Conservation (phyloP, 371 early-diverging fungal genomes). For the Lichtheimia ornata region DNA sequence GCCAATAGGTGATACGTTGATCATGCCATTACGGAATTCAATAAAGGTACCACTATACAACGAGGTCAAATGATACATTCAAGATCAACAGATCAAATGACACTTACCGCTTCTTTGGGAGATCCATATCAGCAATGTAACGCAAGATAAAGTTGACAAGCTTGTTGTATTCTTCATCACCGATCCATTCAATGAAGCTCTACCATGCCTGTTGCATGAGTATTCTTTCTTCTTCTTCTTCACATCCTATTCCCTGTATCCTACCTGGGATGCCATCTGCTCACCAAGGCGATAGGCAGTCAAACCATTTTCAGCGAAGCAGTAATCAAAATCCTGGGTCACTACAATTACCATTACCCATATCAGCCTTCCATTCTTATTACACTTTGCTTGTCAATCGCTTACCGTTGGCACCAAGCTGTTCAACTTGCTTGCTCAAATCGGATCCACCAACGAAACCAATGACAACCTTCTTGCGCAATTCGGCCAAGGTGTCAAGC, state of each 20-base stretch:
- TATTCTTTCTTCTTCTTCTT: not conserved
- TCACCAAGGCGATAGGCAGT: conserved; percentile 90
- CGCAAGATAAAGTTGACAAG: conserved; percentile 93
- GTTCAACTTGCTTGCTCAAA: conserved; percentile 97
- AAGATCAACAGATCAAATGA: not conserved
- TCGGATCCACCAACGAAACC: conserved; percentile 99
- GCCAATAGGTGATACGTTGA: conserved; percentile 99
- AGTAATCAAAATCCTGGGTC: conserved; percentile 88
- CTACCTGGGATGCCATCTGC: conserved; percentile 77
- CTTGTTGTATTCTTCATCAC: conserved; percentile 95
- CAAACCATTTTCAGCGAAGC: conserved; percentile 99
- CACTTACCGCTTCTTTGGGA: conserved; percentile 92
- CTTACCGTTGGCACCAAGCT: conserved; percentile 87
- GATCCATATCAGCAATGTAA: conserved; percentile 95
- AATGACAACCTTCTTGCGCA: conserved; percentile 90
- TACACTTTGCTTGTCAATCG: not conserved
- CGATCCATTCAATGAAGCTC: conserved; percentile 94
- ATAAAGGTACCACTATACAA: conserved; percentile 93
- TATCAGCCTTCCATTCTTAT: conserved; percentile 29
- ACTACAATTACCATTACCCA: conserved; percentile 23
- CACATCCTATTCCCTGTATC: not conserved
- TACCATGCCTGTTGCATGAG: conserved; percentile 28
- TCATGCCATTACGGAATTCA: conserved; percentile 99
- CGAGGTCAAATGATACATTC: not conserved
- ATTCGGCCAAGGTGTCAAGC: conserved; percentile 73